phyloP scores from a whole-genome alignment of 2,329 filamentous ascomycete genomes.

The Ophiocordyceps camponoti-leonardi region DNA sequence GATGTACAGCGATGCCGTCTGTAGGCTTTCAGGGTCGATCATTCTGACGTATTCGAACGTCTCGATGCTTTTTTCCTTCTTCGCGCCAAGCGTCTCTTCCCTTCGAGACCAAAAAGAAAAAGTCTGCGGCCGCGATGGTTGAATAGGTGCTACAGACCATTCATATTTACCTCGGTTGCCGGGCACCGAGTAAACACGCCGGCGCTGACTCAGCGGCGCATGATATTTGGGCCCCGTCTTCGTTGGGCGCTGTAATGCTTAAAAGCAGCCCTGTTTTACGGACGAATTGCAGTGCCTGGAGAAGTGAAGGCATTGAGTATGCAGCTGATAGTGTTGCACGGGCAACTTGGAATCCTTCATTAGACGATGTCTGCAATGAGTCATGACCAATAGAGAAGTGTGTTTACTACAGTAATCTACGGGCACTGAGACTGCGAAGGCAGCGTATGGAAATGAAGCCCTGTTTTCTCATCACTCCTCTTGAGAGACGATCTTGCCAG shows the following conservation, averaged over 20 bases:
- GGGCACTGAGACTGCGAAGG: no score
- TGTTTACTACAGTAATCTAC: no score
- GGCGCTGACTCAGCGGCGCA: not conserved
- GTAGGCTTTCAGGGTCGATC: conserved; percentile 43
- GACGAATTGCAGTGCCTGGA: not conserved
- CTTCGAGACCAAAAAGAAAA: not conserved
- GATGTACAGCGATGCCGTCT: conserved; percentile 53
- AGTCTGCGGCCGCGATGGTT: no score
- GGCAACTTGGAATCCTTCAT: conserved; percentile 1
- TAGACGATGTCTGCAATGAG: no score
- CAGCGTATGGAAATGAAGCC: not conserved
- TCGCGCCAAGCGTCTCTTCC: not conserved
- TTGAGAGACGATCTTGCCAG: no score
- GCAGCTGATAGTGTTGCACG: not conserved
- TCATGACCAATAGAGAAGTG: no score
- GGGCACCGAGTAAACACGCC: not conserved
- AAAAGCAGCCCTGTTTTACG: not conserved
- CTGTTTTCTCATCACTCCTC: no score
- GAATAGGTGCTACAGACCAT: no score
- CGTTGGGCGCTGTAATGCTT: not conserved
- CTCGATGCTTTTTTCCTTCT: not conserved
- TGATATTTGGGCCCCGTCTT: not conserved
- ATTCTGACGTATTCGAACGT: conserved; percentile 14
- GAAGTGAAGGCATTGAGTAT: not conserved
- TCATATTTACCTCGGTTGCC: not conserved